Base-by-base conservation (phyloP, 495 filamentous ascomycete species). In the Tuber melanosporum region DNA sequence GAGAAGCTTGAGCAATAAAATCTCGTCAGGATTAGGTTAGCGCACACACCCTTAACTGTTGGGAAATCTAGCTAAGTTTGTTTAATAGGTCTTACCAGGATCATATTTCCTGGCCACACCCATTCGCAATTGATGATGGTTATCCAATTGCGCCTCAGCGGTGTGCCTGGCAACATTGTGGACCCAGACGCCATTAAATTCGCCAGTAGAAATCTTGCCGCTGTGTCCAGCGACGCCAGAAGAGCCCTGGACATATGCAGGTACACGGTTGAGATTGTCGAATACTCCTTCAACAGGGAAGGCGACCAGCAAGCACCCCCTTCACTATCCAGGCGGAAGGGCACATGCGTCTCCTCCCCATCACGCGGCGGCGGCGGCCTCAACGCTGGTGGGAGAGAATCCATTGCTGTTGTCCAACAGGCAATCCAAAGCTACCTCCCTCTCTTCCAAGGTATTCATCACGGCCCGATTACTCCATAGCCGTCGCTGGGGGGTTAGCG, bases 51-150 rank as follows among this genome's bases (percentile, higher is more conserved):
- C 10, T n/a, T n/a, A n/a, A n/a, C n/a, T n/a, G n/a, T n/a, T n/a
- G n/a, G n/a, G n/a, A n/a, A n/a, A n/a, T n/a, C n/a, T n/a, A 43
- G n/a, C 36, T 43, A 32, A 32, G 57, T 41, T 46, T 80, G 3
- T 43, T 75, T 71, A 71, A 76, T 49, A 85, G 86, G 93, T 32
- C 85, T 97, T 9, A 95, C 92, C 39, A 89, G 96, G 77, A 97
- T 99, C 81, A 97, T 95, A 1, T 99, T 99, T 82, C 94, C 94
- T 0, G 96, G 96, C 41, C 98, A 99, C 84, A 97, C 93, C 71
- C 94, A 98, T 85, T 93, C 93, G 70, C 96, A 98, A 84, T 88
- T 98, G n/a, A 97, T 98, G 92, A 91, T 92, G 78, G 98, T 99
- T 79, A 96, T 99, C 75, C 90, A 92, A 81, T 95, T 92, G 7